Conservation (phyloP, 2,329 filamentous ascomycete genomes). For the Davidsoniella neocaledoniae region DNA sequence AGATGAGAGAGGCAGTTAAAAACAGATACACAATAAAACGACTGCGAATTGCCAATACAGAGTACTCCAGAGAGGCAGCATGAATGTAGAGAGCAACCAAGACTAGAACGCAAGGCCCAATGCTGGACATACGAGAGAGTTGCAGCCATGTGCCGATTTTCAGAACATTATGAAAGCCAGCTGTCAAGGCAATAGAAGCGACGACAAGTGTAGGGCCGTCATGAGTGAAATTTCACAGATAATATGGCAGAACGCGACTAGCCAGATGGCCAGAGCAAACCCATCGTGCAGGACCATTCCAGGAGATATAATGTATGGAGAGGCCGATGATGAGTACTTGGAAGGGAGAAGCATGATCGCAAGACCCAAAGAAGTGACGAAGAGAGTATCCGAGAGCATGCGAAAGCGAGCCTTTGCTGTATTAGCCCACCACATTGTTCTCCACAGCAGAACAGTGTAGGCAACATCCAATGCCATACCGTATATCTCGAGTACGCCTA, state of each 20-base stretch:
- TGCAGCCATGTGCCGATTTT: slow-evolving; percentile 16
- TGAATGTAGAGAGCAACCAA: slow-evolving; percentile 5
- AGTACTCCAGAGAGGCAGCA: slow-evolving; percentile 7
- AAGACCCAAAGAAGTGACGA: slow-evolving; percentile 15
- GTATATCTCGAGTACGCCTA: slow-evolving; percentile 26
- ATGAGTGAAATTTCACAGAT: slow-evolving; percentile 26
- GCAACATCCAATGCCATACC: slow-evolving; percentile 30
- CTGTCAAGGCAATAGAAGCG: slow-evolving; percentile 6
- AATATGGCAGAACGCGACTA: slow-evolving; percentile 29
- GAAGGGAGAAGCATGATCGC: slow-evolving; percentile 4
- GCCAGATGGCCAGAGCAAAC: slow-evolving; percentile 26
- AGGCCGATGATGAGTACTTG: slow-evolving; percentile 3
- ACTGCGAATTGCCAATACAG: slow-evolving; percentile 2
- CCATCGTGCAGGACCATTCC: slow-evolving; percentile 25
- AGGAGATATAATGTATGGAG: slow-evolving; percentile 4
- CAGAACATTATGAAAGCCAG: slow-evolving; percentile 10
- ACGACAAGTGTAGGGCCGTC: slow-evolving; percentile 4
- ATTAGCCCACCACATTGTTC: slow-evolving; percentile 32
- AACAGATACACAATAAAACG: slow-evolving; percentile 17
- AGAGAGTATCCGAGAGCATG: slow-evolving; percentile 26
- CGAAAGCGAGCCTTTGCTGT: slow-evolving; percentile 31
- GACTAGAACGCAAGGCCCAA: slow-evolving; percentile 20
- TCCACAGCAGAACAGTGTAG: slow-evolving; percentile 33
- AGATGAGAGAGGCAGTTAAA: slow-evolving; percentile 23
- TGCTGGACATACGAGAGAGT: slow-evolving; percentile 4